Evolutionary conservation across 345 rosid genomes (phyloP).

Genomic region (Alliaria petiolata): DNA sequence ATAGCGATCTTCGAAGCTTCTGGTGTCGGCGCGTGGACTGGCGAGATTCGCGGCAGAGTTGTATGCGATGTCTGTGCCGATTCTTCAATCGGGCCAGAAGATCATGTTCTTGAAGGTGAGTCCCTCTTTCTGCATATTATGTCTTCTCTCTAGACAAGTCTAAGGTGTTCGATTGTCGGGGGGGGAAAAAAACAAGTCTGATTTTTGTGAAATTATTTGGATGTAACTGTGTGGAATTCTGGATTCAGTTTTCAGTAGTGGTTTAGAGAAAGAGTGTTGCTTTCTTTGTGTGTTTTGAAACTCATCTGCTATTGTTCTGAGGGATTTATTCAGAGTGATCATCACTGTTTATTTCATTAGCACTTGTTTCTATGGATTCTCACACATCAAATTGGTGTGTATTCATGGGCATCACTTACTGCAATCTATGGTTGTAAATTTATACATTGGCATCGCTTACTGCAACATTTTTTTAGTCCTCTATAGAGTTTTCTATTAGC

Average conservation of each 20-base stretch:
- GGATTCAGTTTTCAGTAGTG: neutral
- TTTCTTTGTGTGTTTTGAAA: neutral
- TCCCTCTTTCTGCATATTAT: neutral
- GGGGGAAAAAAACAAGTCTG: neutral
- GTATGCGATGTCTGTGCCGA: conserved; percentile 92
- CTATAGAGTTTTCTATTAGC: neutral
- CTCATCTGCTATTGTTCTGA: neutral
- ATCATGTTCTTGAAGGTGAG: conserved; percentile 81
- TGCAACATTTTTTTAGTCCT: neutral
- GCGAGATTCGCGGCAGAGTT: conserved; percentile 90
- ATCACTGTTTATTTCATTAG: neutral
- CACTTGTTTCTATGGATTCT: neutral
- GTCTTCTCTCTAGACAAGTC: neutral
- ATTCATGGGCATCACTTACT: neutral
- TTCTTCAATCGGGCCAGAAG: conserved; percentile 92
- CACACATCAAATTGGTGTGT: neutral
- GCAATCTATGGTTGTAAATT: neutral
- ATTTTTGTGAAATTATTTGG: neutral
- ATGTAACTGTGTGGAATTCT: neutral
- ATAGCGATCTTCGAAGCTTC: conserved; percentile 22
- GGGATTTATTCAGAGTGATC: neutral
- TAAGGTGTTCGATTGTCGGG: neutral
- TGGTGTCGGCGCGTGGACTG: conserved; percentile 74
- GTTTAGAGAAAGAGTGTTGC: neutral
- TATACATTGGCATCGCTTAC: neutral